Base-by-base conservation (phyloP, 2,329 filamentous ascomycete species). In the Rhinocladiella mackenziei region DNA sequence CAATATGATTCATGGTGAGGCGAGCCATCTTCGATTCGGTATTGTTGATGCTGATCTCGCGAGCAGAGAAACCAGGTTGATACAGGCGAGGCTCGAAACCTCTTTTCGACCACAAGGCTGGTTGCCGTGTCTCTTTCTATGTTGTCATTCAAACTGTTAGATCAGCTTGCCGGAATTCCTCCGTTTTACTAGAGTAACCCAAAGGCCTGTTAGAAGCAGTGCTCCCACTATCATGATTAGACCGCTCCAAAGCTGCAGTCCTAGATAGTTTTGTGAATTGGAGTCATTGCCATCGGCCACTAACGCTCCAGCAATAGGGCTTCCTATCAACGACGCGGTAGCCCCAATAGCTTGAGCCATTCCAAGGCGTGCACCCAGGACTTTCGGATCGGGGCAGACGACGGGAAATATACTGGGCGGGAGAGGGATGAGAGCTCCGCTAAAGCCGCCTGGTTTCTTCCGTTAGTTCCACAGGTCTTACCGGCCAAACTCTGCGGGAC, bases 401-500 rank as follows among this genome's bases (percentile, higher is more conserved):
- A 71, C 70, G 10, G 71, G 71, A 37, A 81, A 62, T 0, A 73
- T 73, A 0, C 79, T 76, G 0, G 81, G 80, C 43, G 83, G 82
- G 5, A 84, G 61, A 13, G 73, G 72, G 59, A 84, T 79, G 29
- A 84, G 73, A 0, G 70, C 77, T 0, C 78, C 80, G 0, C 73
- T 77, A 3, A 74, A 74, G 39, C 81, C 68, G 3, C 83, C 53
- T 55, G 17, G n/a, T n/a, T n/a, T n/a, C n/a, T n/a, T n/a, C n/a
- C n/a, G n/a, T n/a, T n/a, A n/a, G n/a, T n/a, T n/a, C n/a, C n/a
- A n/a, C n/a, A n/a, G n/a, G n/a, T n/a, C n/a, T n/a, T n/a, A n/a
- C n/a, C n/a, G n/a, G n/a, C n/a, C n/a, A n/a, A n/a, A 17, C 15
- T 28, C 22, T 11, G 23, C 20, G 3, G 3, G 13, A 13, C 11